Base-by-base conservation (phyloP, 2,329 filamentous ascomycete genomes). In the Coniella lustricola region DNA sequence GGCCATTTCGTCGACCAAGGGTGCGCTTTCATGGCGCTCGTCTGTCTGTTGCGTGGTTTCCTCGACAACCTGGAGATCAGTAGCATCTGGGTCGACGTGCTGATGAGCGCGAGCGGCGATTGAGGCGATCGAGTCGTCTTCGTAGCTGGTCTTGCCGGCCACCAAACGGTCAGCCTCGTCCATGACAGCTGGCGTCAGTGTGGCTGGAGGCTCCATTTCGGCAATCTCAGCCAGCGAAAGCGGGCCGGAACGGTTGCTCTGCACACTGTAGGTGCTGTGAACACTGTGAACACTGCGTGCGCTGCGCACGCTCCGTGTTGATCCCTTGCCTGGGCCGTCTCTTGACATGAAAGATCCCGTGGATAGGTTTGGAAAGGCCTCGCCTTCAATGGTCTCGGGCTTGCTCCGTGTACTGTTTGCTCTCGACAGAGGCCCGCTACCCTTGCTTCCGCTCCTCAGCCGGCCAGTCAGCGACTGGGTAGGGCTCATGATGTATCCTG, bases 401-500 rank as follows among this genome's bases (percentile, higher is more conserved):
- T 68, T 51, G 22, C 46, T 52, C 33, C 58, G 54, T 29, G 50
- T 46, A 17, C 42, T 52, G 60, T 48, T 69, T 57, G 33, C 48
- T 31, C 52, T 48, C 16, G 52, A 54, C 35, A 54, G 39, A 18
- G 49, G 34, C 20, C 51, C 49, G 44, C 74, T 75, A 41, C 69
- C 67, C 56, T 74, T 75, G 51, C 78, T 82, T 22, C 68, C 72
- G n/a, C 77, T 78, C 46, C 76, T 72, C 35, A 76, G 66, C 21
- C 74, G 71, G 54, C 71, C 73, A 3, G 77, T 80, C 29, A 85
- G 63, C 3, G 84, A 85, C 32, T 79, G 74, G 37, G 71, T 76
- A 0, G 84, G 83, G 36, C 82, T 86, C 66, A 84, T 81, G 54
- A 87, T 68, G 64, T 79, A 86, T 17, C 74, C 83, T 33, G 71